Conservation (phyloP, 495 filamentous ascomycete species). For the Thermothielavioides terrestris region DNA sequence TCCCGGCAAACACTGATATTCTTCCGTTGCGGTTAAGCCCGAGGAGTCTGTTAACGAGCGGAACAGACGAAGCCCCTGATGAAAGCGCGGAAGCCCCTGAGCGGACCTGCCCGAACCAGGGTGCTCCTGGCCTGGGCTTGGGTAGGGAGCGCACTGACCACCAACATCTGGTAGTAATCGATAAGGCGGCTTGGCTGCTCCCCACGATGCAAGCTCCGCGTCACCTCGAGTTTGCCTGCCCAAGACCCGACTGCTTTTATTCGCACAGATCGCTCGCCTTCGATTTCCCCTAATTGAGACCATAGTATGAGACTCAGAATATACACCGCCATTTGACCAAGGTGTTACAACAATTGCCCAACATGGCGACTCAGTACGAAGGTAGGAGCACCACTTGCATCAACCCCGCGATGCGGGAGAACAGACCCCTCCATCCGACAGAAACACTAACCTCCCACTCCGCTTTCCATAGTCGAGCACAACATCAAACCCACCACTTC, state of each 20-base stretch:
- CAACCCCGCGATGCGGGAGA: constrained; percentile 1
- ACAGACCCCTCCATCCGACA: background rate
- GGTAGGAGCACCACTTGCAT: constrained; percentile 16
- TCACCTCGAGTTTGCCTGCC: constrained; percentile 20
- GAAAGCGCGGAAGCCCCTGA: background rate
- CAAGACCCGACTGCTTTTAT: background rate
- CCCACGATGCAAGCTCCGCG: constrained; percentile 19
- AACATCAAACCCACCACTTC: constrained; percentile 46
- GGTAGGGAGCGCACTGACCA: constrained; percentile 8
- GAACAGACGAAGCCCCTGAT: background rate
- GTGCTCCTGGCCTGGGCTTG: background rate
- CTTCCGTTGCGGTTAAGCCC: too few relatives aligned
- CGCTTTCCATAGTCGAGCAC: constrained; percentile 97
- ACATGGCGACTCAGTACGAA: constrained; percentile 42
- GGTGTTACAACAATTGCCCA: background rate
- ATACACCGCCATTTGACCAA: background rate
- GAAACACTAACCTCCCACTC: constrained; percentile 3
- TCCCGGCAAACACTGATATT: too few relatives aligned
- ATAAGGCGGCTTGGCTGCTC: constrained; percentile 6
- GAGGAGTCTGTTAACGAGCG: too few relatives aligned
- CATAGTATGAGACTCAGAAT: background rate
- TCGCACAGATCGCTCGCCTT: background rate
- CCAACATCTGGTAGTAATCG: background rate
- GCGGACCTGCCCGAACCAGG: background rate
- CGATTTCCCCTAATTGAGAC: too few relatives aligned